Base-by-base conservation (phyloP, 768 basidiomycete genomes). In the Scleroderma bovista region DNA sequence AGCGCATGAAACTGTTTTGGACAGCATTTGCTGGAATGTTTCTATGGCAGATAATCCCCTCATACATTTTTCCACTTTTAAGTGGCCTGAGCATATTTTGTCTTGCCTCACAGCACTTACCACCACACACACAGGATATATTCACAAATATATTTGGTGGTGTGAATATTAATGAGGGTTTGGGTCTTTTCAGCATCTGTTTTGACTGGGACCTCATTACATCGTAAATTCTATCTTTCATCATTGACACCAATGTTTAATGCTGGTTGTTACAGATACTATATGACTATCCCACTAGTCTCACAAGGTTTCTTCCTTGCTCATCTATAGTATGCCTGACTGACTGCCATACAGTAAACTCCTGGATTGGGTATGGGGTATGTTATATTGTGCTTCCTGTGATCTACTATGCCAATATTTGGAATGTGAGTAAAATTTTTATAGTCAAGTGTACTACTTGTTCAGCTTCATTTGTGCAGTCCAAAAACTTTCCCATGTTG, bases 101-200 rank as follows among this genome's bases (percentile, higher is more conserved):
- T 54, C 67, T 86, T 37, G 73, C 82, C 2, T 78, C 75, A 4
- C 62, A 72, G 38, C 57, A 53, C 15, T 15, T 31, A 6, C 55
- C 34, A n/a, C 26, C 60, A n/a, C 23, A 54, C 2, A 24, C 34
- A 8, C 56, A 71, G 47, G 69, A 57, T 6, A 8, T 44, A 13
- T 54, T 63, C 44, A 70, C 76, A 6, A 66, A 71, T 24, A 56
- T 87, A 0, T 86, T 87, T 51, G 86, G 86, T 29, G 85, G 85
- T 6, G 67, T 76, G 2, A 71, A 78, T 33, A 81, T 75, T 29
- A 87, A 86, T 55, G 84, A 87, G 61, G 84, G 83, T 0, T 69
- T 86, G 37, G 84, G 84, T 0, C 56, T 86, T 17, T 48, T 80
- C 34, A 78, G 76, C 29, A 50, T 86, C 37, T 78, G 78, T n/a